Evolutionary conservation across 371 early-diverging fungal species (phyloP).

Genomic region (Syncephalastrum racemosum): DNA sequence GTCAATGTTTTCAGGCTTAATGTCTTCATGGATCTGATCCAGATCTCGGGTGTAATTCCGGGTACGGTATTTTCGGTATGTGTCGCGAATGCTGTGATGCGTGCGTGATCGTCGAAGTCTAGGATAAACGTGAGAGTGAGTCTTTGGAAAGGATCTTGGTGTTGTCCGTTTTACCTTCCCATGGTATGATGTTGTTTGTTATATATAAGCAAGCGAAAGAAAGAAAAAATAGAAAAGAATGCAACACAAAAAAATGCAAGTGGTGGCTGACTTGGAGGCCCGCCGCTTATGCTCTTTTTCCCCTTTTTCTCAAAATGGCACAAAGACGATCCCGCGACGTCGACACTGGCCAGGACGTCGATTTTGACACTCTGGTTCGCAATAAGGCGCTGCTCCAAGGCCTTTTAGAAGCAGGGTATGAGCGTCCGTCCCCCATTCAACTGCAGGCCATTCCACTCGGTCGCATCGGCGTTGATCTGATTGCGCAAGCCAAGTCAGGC

Average conservation of each 20-base stretch:
- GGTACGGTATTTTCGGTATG: slow-evolving; percentile 61
- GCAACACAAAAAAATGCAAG: background rate
- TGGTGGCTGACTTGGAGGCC: background rate
- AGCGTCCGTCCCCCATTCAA: slow-evolving; percentile 84
- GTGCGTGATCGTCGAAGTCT: slow-evolving; percentile 72
- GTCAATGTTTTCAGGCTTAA: slow-evolving; percentile 66
- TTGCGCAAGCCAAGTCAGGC: slow-evolving; percentile 95
- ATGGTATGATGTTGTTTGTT: slow-evolving; percentile 3
- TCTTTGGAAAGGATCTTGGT: background rate
- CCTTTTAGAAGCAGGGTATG: slow-evolving; percentile 54
- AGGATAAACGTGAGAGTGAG: background rate
- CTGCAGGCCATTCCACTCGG: slow-evolving; percentile 85
- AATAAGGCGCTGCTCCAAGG: slow-evolving; percentile 53
- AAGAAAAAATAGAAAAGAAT: slow-evolving; percentile 2
- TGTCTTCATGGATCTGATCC: slow-evolving; percentile 91
- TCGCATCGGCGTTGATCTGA: slow-evolving; percentile 77
- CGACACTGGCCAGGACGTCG: slow-evolving; percentile 58
- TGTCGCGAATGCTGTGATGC: slow-evolving; percentile 69
- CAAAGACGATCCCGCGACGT: slow-evolving; percentile 52
- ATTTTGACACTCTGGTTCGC: slow-evolving; percentile 54
- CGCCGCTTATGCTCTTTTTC: background rate
- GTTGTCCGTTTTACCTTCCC: slow-evolving; percentile 6
- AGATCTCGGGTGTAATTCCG: slow-evolving; percentile 76
- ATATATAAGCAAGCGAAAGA: background rate
- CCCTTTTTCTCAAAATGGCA: no score